Base-by-base conservation (phyloP, 116 monocot species). In the Dioscorea cayenensis region DNA sequence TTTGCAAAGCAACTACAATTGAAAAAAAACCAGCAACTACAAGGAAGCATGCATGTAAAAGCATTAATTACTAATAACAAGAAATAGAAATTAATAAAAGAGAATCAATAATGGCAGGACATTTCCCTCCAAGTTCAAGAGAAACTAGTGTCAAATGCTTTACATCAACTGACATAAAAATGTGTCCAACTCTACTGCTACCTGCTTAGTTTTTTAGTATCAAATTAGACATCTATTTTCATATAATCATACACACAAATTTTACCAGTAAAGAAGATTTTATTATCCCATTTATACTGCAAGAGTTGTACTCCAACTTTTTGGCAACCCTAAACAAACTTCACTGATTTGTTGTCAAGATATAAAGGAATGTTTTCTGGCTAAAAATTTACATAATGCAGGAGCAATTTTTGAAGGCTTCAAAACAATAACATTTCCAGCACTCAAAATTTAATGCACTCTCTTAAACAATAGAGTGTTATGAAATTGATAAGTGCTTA, bases 51-150 rank as follows among this genome's bases (percentile, higher is more conserved):
- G 43, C 43, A 6, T 8, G 43, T 43, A 43, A 37, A 66, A 66
- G 36, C 36, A 66, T 0, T n/a, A 36, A 36, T 17, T 36, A 19
- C 2, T 19, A 18, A 20, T 20, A n/a, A 38, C 48, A 43, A 7
- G 17, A 17, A 14, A 1, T 6, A 66, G 23, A 50, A 19, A 59
- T 5, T n/a, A n/a, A n/a, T n/a, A n/a, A n/a, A n/a, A 83, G 49
- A 3, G 81, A 78, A 76, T 95, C 95, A 14, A 95, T 37, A 59
- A 95, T 89, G 62, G 83, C 86, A 0, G 95, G 95, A 76, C 84
- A 91, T 76, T 95, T 95, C n/a, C 89, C 95, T 43, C 95, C 95
- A 1, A 95, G 68, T 62, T 95, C 95, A 32, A 95, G 71, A 43
- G 75, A 69, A 52, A 95, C 95, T 17, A 91, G 91, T 8, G 91